These are phyloP conservation scores for Xylariaceae sp. DNA, from an alignment of 2,329 filamentous ascomycete genomes.

Conservation along the genomic window DNA sequence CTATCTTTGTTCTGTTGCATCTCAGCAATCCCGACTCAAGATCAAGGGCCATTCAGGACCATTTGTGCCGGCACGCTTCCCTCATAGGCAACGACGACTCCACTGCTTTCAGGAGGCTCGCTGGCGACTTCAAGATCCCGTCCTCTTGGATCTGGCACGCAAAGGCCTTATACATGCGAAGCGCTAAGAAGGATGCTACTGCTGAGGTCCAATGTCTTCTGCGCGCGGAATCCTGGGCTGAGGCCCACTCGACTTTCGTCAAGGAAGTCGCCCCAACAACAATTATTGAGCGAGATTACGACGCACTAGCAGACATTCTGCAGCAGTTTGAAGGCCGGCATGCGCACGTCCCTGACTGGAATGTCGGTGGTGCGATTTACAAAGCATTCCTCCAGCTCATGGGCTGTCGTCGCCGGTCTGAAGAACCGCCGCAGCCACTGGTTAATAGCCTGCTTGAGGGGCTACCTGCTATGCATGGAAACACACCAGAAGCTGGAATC, in stretches of 20 bases:
- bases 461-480: constrained; percentile 52
- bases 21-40: constrained; percentile 64
- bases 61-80: constrained; percentile 69
- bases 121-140: constrained; percentile 67
- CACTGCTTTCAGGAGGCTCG: constrained; percentile 57
- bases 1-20: constrained; percentile 75
- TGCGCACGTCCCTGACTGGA: constrained; percentile 68
- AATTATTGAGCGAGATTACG: constrained; percentile 79
- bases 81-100: constrained; percentile 60
- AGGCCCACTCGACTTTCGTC: constrained; percentile 82
- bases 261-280: constrained; percentile 77
- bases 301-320: constrained; percentile 65
- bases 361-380: constrained; percentile 77
- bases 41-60: constrained; percentile 66
- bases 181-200: constrained; percentile 64
- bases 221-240: constrained; percentile 69
- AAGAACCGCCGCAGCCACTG: constrained; percentile 41
- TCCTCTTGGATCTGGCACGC: constrained; percentile 81
- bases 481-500: constrained; percentile 32
- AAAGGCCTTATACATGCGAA: constrained; percentile 78
- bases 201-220: constrained; percentile 78
- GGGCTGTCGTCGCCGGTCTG: constrained; percentile 36
- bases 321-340: constrained; percentile 66
- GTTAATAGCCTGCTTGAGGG: constrained; percentile 58
- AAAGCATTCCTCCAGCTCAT: constrained; percentile 56